Conservation (phyloP, 2,329 filamentous ascomycete genomes). For the Beauveria bassiana region DNA sequence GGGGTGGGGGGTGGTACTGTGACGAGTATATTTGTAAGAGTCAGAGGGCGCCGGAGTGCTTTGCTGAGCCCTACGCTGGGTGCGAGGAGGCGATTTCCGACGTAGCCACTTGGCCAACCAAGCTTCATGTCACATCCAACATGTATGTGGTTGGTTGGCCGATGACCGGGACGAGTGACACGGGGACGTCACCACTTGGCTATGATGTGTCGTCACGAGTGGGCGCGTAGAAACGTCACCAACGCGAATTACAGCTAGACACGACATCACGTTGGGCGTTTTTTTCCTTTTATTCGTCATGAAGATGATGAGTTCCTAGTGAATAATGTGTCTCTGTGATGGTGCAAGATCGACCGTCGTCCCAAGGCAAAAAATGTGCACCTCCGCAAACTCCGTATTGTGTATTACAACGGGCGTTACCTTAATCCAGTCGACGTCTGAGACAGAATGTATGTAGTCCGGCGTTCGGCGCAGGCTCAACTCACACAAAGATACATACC, state of each 20-base stretch:
- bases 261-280: background rate
- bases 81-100: background rate
- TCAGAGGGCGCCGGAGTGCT: background rate
- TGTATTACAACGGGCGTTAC: background rate
- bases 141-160: constrained; percentile 2
- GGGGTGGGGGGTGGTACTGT: background rate
- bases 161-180: background rate
- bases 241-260: background rate
- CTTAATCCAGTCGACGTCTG: background rate
- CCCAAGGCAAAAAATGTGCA: background rate
- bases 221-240: background rate
- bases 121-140: background rate
- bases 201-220: background rate
- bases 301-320: background rate
- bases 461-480: background rate
- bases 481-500: background rate
- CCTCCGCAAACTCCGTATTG: background rate
- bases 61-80: background rate
- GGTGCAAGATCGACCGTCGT: background rate
- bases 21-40: background rate
- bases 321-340: background rate
- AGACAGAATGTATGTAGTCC: background rate
- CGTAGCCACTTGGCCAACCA: background rate
- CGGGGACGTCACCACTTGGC: background rate
- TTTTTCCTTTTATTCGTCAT: background rate